Evolutionary conservation across 768 basidiomycete species (phyloP), one percentile per base, ranked within the genome.

Genomic region (Leccinum variicolor): DNA sequence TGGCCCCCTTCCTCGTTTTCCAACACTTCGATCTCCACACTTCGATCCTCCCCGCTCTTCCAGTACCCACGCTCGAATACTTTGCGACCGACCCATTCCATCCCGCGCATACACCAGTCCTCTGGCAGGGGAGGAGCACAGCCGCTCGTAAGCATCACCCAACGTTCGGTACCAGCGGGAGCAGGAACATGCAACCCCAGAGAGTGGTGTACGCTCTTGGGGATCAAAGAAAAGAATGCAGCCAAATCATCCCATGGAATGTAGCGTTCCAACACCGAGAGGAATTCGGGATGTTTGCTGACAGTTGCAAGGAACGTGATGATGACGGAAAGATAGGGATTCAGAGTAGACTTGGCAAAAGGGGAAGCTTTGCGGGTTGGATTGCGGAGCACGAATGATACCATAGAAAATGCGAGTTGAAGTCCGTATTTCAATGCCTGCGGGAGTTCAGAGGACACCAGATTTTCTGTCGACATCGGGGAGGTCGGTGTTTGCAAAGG

Each of bases 21-120:
- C 50, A 96, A 77, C 1, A 94, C 86, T 65, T 94, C 94, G 54
- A 91, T 79, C 77, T 98, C 96, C 60, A 74, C 66, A 41, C 76
- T 74, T 49, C 81, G 78, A 56, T 86, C 86, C 52, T 87, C 88
- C 31, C 81, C 82, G n/a, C 78, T 77, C 68, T 89, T 91, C 97
- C 97, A 99, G 70, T 88, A 98, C 0, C 95, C 96, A 41, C 92
- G 84, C 70, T 96, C 94, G 69, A 89, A 98, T 15, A 98, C 86
- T 59, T 85, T 84, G 57, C 92, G 80, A 6, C 92, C 89, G 4
- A 92, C 88, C 97, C 97, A 99, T 64, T 94, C 94, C 87, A 95
- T 92, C 1, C 97, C 97, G 31, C 97, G 82, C 63, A 98, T 69
- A 65, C 90, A 91, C 94, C 95, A 98, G 66, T 98, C 97, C 72